phyloP scores from a whole-genome alignment of 2,329 filamentous ascomycete genomes.

The Chalara sp. region DNA sequence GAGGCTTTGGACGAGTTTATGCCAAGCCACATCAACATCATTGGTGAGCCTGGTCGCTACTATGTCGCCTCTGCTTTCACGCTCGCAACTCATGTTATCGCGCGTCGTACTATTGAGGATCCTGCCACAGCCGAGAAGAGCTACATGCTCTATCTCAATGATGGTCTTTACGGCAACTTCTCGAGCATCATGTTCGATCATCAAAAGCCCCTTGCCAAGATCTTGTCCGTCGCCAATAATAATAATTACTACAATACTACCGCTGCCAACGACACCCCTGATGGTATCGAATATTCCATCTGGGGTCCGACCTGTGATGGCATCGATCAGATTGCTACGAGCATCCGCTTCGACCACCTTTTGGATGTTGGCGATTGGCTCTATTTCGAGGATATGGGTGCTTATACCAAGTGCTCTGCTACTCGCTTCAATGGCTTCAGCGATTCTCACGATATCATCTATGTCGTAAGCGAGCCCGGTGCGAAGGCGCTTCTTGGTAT shows the following conservation, averaged over 20 bases:
- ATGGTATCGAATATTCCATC: slow-evolving; percentile 78
- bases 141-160: slow-evolving; percentile 98
- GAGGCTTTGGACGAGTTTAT: slow-evolving; percentile 82
- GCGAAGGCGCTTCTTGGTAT: slow-evolving; percentile 62
- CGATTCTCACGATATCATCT: slow-evolving; percentile 86
- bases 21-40: slow-evolving; percentile 70
- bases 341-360: slow-evolving; percentile 67
- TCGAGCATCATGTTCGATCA: slow-evolving; percentile 99
- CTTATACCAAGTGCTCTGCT: slow-evolving; percentile 96
- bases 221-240: slow-evolving; percentile 58
- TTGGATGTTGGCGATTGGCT: slow-evolving; percentile 95
- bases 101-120: slow-evolving; percentile 79
- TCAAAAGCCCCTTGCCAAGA: slow-evolving; percentile 80
- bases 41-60: slow-evolving; percentile 94
- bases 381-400: slow-evolving; percentile 98
- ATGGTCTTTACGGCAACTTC: slow-evolving; percentile 97
- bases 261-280: slow-evolving; percentile 39
- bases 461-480: slow-evolving; percentile 89
- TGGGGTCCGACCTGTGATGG: slow-evolving; percentile 98
- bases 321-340: slow-evolving; percentile 87
- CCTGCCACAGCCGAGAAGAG: slow-evolving; percentile 57
- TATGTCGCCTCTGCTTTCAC: slow-evolving; percentile 93
- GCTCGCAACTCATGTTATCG: slow-evolving; percentile 91
- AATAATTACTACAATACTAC: slow-evolving; percentile 51
- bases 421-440: slow-evolving; percentile 97